Base-by-base conservation (phyloP, 192 early-diverging fungal species). In the Globomyces pollinis-pini region DNA sequence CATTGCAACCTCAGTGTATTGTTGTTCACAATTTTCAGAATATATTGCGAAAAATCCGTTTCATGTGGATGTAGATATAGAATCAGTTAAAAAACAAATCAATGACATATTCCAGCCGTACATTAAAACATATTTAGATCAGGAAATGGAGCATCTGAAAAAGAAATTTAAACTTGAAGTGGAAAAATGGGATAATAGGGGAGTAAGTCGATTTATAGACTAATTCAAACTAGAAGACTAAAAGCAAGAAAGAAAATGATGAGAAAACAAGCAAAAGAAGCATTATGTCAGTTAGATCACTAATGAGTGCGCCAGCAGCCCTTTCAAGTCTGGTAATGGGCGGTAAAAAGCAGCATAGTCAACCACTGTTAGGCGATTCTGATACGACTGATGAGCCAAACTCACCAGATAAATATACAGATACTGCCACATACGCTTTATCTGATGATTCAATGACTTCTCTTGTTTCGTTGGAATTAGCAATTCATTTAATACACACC, bases 401-500 rank as follows among this genome's bases (percentile, higher is more conserved):
- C n/a, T 21, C 34, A 0, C 30, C 41, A 1, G 51, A 64, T 21
- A 51, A 16, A 43, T 31, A 58, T 30, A 72, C 71, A 6, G 83
- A 84, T 53, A 67, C 70, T 0, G 77, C 74, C 26, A 77, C 73
- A 34, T 79, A 79, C 35, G 57, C 80, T 59, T 53, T 86, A 29
- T 80, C 86, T 45, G 70, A 77, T 53, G 79, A 78, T 31, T 75
- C 52, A 51, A 52, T 91, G 38, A 83, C 83, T 50, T 71, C 79
- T 18, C 63, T 87, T 30, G 62, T 92, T 9, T 86, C 82, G 36
- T 56, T 98, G 36, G 92, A 94, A 59, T 65, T 91, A 63, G 87
- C 85, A 18, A 64, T 98, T 38, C 84, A 89, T 56, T 71, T 98
- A 77, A 86, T 96, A 59, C 86, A 94, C 67, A 60, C 83, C 20